Evolutionary conservation across 805 yeast species (phyloP), one percentile per base, ranked within the genome.

Genomic region (Lachancea nothofagi): DNA sequence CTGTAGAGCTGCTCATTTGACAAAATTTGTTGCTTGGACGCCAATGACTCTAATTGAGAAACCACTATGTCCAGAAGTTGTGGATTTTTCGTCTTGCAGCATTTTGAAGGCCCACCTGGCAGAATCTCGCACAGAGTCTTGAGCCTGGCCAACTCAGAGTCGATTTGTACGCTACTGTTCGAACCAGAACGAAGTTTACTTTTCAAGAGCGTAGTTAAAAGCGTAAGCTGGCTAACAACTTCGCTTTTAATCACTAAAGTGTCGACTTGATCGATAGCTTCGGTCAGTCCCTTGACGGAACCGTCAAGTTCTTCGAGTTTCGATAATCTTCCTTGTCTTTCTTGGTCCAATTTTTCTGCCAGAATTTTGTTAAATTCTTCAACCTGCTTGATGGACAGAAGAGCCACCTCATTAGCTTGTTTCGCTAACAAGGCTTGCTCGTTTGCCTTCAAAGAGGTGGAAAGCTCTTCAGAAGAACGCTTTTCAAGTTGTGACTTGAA

Each of bases 251-350:
- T 52, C 13, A 61, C 47, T 32, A 63, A 54, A 8, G 57, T 39
- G 14, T 70, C 70, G 13, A 78, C 69, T 35, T 70, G 51, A 24
- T 65, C 61, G 52, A 75, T 50, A 4, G 57, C 50, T 5, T 49
- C 46, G 8, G 49, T 22, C 25, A 90, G 69, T 25, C 72, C 70
- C 19, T 62, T 67, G 37, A 83, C 67, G 51, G 78, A 71, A 8
- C 65, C 46, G 49, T 74, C 68, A 41, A 93, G 70, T 41, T 77
- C 75, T 24, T 72, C 71, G 53, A 93, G 70, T 52, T 81, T 71
- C 33, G 82, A 71, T 52, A 89, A 74, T 57, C 93, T 80, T 20
- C 88, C 86, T 47, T 80, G 71, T 65, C 97, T 80, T 69, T 83
- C 95, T 9, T 59, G 47, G 47, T 82, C 89, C 39, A 89, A 73